A percentile compares a stretch with the other conserved stretches of the same genome.
Conservation (phyloP, 2,329 filamentous ascomycete genomes). For the Didymella pinodella region DNA sequence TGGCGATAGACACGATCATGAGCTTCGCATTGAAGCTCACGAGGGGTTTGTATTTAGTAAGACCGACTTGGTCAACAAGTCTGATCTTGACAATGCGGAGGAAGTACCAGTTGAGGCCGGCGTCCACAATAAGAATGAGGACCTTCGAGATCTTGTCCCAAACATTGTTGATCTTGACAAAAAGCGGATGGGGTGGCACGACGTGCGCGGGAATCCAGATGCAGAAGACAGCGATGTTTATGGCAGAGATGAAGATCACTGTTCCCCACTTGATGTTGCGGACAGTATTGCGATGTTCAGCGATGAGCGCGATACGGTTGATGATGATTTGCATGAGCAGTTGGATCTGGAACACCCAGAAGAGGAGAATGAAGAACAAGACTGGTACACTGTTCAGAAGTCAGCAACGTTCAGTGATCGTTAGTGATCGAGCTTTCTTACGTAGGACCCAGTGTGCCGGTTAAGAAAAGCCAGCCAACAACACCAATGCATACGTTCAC, state of each 20-base stretch:
- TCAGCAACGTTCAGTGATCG: constrained; percentile 6
- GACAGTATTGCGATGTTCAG: constrained; percentile 52
- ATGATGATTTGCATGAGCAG: constrained; percentile 64
- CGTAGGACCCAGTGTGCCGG: constrained; percentile 41
- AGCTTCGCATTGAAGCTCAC: constrained; percentile 54
- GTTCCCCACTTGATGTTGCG: constrained; percentile 58
- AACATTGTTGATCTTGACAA: constrained; percentile 57
- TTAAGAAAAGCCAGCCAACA: constrained; percentile 45
- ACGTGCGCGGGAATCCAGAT: constrained; percentile 63
- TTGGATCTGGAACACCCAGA: constrained; percentile 54
- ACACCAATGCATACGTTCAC: constrained; percentile 42
- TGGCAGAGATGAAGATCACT: constrained; percentile 55
- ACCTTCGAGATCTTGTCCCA: constrained; percentile 65
- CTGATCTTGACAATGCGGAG: constrained; percentile 52
- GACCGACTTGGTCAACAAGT: constrained; percentile 50
- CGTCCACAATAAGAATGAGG: constrained; percentile 61
- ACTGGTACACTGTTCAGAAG: constrained; percentile 34
- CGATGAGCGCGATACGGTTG: constrained; percentile 62
- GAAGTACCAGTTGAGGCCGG: constrained; percentile 63
- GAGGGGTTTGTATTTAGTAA: constrained; percentile 53
- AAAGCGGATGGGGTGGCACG: constrained; percentile 46
- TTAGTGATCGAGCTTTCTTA: constrained; percentile 19
- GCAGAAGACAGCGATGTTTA: constrained; percentile 63
- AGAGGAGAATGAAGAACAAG: constrained; percentile 45
- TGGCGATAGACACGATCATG: constrained; percentile 51